These are phyloP conservation scores for Phytophthora sansomeana DNA, from an alignment of 352 stramenopile species.

Conservation along the genomic window DNA sequence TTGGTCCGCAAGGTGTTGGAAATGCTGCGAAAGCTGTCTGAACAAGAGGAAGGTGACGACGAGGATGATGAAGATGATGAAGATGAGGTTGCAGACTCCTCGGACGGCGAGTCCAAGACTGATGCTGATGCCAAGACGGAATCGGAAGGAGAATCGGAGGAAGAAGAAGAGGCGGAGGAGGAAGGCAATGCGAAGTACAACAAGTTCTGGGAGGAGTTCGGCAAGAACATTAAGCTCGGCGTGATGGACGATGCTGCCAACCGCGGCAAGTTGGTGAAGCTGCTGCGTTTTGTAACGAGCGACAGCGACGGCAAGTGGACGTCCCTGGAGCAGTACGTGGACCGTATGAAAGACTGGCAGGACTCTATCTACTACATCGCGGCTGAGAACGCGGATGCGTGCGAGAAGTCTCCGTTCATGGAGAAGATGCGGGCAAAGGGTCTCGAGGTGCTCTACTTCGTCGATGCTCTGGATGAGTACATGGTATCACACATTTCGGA, in stretches of 20 bases:
- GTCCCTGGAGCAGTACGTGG: constrained; percentile 97
- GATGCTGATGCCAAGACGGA: constrained; percentile 87
- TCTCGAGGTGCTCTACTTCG: constrained; percentile 98
- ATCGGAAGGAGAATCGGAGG: constrained; percentile 41
- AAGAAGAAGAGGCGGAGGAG: constrained; percentile 63
- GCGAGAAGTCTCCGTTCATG: constrained; percentile 96
- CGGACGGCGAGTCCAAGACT: constrained; percentile 66
- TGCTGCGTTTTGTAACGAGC: constrained; percentile 97
- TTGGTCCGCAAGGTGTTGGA: constrained; percentile 99
- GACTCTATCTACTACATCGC: constrained; percentile 99
- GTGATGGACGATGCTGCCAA: constrained; percentile 98
- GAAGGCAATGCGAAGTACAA: constrained; percentile 93
- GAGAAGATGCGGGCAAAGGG: constrained; percentile 97
- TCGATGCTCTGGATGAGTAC: constrained; percentile 99
- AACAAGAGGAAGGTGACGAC: constrained; percentile 88
- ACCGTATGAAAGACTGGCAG: constrained; percentile 99
- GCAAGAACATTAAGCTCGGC: constrained; percentile 98
- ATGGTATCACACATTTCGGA: constrained; percentile 95
- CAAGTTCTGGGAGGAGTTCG: constrained; percentile 98
- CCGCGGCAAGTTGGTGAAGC: constrained; percentile 95
- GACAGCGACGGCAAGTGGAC: constrained; percentile 93
- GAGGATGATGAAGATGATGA: constrained; percentile 66
- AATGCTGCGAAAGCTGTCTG: constrained; percentile 96
- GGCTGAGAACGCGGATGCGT: constrained; percentile 93
- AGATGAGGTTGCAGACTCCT: constrained; percentile 54